Percentiles rank a stretch among this genome's conserved stretches.
Evolutionary conservation across 306 rosid genomes (phyloP).

Genomic region (Phaseolus lunatus): DNA sequence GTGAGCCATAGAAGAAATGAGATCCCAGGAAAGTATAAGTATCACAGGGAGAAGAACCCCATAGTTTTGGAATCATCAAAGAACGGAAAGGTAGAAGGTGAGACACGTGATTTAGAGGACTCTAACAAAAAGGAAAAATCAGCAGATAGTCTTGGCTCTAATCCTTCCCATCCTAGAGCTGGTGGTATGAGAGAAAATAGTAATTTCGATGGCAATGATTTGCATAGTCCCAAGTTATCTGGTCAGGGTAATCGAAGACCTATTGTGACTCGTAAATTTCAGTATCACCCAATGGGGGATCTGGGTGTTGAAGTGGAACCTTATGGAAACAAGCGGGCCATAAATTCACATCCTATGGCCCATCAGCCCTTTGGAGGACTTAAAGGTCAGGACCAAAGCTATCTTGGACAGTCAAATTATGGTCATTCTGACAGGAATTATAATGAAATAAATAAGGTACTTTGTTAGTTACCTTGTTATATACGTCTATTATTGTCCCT

Average conservation of each 20-base stretch:
- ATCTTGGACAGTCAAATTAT: constrained; percentile 63
- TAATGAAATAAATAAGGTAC: constrained; percentile 77
- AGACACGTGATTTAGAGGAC: constrained; percentile 56
- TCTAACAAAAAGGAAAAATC: constrained; percentile 52
- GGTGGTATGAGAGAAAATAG: constrained; percentile 59
- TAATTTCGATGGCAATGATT: constrained; percentile 66
- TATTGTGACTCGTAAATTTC: constrained; percentile 70
- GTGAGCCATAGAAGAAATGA: constrained; percentile 66
- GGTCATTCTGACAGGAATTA: constrained; percentile 58
- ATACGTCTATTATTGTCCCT: constrained; percentile 25
- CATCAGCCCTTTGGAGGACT: constrained; percentile 64
- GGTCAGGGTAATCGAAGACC: constrained; percentile 65
- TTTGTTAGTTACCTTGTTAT: constrained; percentile 25
- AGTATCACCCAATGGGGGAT: constrained; percentile 95
- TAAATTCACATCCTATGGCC: constrained; percentile 59
- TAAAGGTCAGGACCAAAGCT: constrained; percentile 61
- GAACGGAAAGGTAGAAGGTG: constrained; percentile 62
- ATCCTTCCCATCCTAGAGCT: constrained; percentile 45
- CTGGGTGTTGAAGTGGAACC: constrained; percentile 63
- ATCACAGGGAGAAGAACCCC: constrained; percentile 60
- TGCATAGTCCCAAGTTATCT: constrained; percentile 60
- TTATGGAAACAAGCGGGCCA: constrained; percentile 59
- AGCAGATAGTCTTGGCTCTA: constrained; percentile 51
- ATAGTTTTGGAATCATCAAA: constrained; percentile 72
- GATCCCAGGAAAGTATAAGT: constrained; percentile 61